These are phyloP conservation scores for Exophiala phaeomuriformis DNA, from an alignment of 2,329 filamentous ascomycete species.

Conservation along the genomic window DNA sequence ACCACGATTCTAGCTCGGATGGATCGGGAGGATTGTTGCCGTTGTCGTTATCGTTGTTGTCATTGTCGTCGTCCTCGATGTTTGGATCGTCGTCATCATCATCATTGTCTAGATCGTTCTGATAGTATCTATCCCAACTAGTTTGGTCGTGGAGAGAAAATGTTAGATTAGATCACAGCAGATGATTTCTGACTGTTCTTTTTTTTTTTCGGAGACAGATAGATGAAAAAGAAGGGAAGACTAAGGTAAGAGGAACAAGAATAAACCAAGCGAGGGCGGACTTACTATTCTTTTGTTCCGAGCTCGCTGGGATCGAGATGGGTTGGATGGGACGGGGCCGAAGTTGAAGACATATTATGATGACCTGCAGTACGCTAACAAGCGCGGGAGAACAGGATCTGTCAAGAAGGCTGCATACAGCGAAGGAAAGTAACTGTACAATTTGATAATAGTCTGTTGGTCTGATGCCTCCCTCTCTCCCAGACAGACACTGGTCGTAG, in stretches of 20 bases:
- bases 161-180: no score
- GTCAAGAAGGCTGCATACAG: no score
- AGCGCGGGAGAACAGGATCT: no score
- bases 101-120: conserved; percentile 33
- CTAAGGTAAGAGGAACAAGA: no score
- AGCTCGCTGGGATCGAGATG: conserved; percentile 71
- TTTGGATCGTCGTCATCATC: background rate
- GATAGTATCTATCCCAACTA: conserved; percentile 58
- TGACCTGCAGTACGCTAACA: background rate
- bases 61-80: conserved; percentile 59
- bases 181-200: background rate
- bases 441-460: no score
- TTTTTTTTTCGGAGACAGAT: background rate
- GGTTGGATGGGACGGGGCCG: conserved; percentile 39
- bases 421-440: no score
- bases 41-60: conserved; percentile 60
- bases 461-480: no score
- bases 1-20: conserved; percentile 75
- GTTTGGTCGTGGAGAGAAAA: background rate
- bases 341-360: background rate
- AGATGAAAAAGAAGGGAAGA: background rate
- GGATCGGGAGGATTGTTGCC: conserved; percentile 50
- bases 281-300: conserved; percentile 85
- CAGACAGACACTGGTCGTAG: no score
- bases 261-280: conserved; percentile 19